These are phyloP conservation scores for Colletotrichum acutatum DNA, from an alignment of 2,329 filamentous ascomycete genomes.

Conservation along the genomic window DNA sequence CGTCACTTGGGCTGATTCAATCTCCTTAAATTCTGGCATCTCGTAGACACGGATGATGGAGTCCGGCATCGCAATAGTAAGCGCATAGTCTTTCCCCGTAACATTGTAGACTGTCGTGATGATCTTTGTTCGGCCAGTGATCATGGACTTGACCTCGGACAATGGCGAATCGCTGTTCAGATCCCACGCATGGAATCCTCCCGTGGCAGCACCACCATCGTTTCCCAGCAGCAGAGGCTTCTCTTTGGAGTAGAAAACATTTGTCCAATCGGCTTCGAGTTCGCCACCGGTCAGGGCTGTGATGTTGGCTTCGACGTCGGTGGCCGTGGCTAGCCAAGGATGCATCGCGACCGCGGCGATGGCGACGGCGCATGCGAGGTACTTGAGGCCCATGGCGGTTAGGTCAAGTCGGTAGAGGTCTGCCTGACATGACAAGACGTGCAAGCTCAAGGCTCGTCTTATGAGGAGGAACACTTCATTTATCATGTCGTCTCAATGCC, in stretches of 20 bases:
- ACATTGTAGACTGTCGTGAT: conserved; percentile 52
- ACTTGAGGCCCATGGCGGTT: conserved; percentile 24
- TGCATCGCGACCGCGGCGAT: conserved; percentile 20
- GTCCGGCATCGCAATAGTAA: conserved; percentile 56
- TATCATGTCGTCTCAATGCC: conserved; percentile 25
- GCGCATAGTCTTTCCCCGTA: conserved; percentile 48
- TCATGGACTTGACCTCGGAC: conserved; percentile 43
- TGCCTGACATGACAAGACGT: conserved; percentile 25
- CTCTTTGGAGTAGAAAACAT: conserved; percentile 50
- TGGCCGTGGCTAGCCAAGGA: conserved; percentile 15
- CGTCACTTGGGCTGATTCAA: conserved; percentile 45
- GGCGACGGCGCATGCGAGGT: conserved; percentile 22
- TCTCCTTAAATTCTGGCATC: conserved; percentile 43
- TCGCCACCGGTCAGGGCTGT: conserved; percentile 45
- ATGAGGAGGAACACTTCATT: conserved; percentile 11
- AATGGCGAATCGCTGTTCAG: conserved; percentile 45
- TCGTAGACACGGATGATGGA: conserved; percentile 54
- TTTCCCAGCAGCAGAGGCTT: conserved; percentile 56
- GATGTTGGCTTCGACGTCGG: conserved; percentile 41
- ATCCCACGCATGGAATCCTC: conserved; percentile 53
- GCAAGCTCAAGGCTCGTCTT: not conserved
- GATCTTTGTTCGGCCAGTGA: conserved; percentile 58
- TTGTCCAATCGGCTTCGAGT: conserved; percentile 54
- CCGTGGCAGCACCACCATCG: conserved; percentile 54
- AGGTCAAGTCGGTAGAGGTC: conserved; percentile 4